Evolutionary conservation across 2,329 filamentous ascomycete genomes (phyloP).

Genomic region (Colletotrichum somersetense): DNA sequence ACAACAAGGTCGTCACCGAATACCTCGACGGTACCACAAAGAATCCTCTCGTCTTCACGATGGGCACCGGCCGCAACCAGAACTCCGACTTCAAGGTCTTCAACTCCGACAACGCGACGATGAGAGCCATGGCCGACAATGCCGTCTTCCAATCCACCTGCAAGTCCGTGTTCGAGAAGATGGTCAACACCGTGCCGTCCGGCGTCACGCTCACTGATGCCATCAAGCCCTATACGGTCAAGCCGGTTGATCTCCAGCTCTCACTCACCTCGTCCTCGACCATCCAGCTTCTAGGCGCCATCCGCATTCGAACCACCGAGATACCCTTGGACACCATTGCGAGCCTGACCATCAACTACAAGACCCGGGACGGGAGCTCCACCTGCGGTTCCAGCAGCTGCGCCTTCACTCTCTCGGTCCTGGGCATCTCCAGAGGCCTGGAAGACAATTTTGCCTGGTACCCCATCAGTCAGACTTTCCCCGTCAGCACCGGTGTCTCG

Average conservation of each 20-base stretch:
- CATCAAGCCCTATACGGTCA: slow-evolving; percentile 69
- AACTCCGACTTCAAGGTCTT: slow-evolving; percentile 70
- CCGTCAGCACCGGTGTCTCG: slow-evolving; percentile 70
- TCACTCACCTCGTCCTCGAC: slow-evolving; percentile 63
- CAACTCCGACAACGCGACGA: slow-evolving; percentile 67
- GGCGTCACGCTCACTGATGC: slow-evolving; percentile 64
- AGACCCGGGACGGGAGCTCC: slow-evolving; percentile 63
- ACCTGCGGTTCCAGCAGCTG: slow-evolving; percentile 59
- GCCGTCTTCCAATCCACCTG: slow-evolving; percentile 62
- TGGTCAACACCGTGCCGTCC: slow-evolving; percentile 71
- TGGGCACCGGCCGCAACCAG: slow-evolving; percentile 57
- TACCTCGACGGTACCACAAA: slow-evolving; percentile 66
- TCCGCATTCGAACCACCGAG: slow-evolving; percentile 68
- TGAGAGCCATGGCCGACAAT: slow-evolving; percentile 60
- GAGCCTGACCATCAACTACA: slow-evolving; percentile 66
- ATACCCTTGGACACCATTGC: slow-evolving; percentile 57
- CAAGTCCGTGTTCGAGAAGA: slow-evolving; percentile 65
- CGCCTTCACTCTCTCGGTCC: slow-evolving; percentile 59
- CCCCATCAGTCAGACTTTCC: slow-evolving; percentile 63
- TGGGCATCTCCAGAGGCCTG: slow-evolving; percentile 66
- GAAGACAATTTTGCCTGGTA: slow-evolving; percentile 72
- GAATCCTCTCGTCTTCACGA: slow-evolving; percentile 68
- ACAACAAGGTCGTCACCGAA: slow-evolving; percentile 69
- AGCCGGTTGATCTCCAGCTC: slow-evolving; percentile 69
- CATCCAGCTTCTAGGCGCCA: slow-evolving; percentile 65